These are phyloP conservation scores for Psilocybe tampanensis DNA, from an alignment of 768 basidiomycete species.

Conservation along the genomic window DNA sequence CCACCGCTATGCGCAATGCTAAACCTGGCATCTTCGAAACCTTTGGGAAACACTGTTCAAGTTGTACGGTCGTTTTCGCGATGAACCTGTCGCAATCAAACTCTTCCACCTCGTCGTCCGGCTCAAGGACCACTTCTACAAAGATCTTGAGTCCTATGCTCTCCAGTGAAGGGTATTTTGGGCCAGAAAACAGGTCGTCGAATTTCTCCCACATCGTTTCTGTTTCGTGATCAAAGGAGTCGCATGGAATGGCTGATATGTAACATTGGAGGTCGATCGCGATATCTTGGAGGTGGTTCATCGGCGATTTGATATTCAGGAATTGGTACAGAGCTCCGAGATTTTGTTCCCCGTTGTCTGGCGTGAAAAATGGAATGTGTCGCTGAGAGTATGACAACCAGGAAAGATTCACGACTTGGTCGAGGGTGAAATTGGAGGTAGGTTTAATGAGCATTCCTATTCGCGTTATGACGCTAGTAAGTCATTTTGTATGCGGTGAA, in stretches of 20 bases:
- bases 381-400: conserved; percentile 3
- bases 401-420: background rate
- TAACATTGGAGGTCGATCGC: background rate
- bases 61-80: background rate
- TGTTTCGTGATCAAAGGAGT: background rate
- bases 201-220: background rate
- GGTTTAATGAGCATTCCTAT: background rate
- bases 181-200: background rate
- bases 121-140: background rate
- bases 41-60: background rate
- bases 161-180: background rate
- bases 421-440: background rate
- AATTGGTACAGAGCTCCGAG: background rate
- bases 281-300: conserved; percentile 1
- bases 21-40: background rate
- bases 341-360: background rate
- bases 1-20: background rate
- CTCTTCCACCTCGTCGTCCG: background rate
- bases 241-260: background rate
- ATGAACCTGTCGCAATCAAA: background rate
- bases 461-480: background rate
- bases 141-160: background rate
- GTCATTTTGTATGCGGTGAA: background rate
- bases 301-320: background rate
- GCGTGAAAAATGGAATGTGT: background rate